Base-by-base conservation (phyloP, 768 basidiomycete species). In the Xerocomus spinulosus region DNA sequence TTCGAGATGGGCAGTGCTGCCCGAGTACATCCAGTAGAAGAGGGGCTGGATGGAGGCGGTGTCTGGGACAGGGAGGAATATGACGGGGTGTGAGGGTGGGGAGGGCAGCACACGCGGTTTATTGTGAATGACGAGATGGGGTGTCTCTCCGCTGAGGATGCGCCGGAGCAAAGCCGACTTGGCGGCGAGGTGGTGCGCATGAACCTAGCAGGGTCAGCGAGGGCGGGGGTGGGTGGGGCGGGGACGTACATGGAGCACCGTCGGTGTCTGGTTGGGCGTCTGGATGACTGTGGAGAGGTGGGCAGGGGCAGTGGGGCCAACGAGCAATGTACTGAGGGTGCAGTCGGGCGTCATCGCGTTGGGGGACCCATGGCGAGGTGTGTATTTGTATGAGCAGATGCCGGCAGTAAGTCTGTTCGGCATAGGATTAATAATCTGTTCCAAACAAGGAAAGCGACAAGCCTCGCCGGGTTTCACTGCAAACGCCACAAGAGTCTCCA, bases 1-100 rank as follows among this genome's bases (percentile, higher is more conserved):
- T 58, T 85, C 80, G 57, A 95, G 83, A 45, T 73, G 73, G 35
- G 70, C 66, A 12, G 79, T 79, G 51, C 78, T 73, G 25, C 88
- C 90, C 67, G 87, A 91, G 70, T 88, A 88, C 76, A 87, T 81
- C 82, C 83, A 90, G 57, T 87, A 82, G 54, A 87, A 68, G 56
- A 91, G 78, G 21, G 82, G 71, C 28, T 82, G 81, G 64, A 91
- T 79, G 8, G 85, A 87, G 0, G 75, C 68, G 0, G 83, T 80
- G 62, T 88, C 85, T 15, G 87, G 85, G 9, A 91, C 76, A 17
- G 86, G 86, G 23, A 90, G 79, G 62, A 78, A 83, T 48, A 92
- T 68, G 52, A 79, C 73, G 5, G 87, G 87, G 54, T 86, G 85
- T 26, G 77, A 71, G 1, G 83, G 69, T 3, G 67, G 43, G 35